phyloP scores from a whole-genome alignment of 2,329 filamentous ascomycete species.

The Fusarium siculi region DNA sequence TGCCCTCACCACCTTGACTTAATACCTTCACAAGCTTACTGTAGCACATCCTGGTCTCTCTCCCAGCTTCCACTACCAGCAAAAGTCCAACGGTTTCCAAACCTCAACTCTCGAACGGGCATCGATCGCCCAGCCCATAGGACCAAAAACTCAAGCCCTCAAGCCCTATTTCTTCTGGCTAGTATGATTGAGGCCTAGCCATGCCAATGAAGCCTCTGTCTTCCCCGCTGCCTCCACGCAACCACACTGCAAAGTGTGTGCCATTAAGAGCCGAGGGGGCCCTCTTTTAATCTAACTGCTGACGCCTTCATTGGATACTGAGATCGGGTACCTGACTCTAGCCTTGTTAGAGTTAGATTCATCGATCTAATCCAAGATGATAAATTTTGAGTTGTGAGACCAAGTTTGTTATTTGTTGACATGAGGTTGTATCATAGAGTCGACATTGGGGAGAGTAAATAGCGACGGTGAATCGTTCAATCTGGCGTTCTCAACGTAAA shows the following conservation, averaged over 20 bases:
- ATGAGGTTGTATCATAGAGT: slow-evolving; percentile 31
- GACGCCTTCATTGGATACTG: slow-evolving; percentile 16
- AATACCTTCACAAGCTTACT: neutral
- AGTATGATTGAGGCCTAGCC: slow-evolving; percentile 25
- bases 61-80: neutral
- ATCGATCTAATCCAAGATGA: slow-evolving; percentile 29
- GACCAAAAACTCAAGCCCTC: slow-evolving; percentile 7
- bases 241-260: slow-evolving; percentile 2
- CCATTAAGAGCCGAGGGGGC: slow-evolving; percentile 4
- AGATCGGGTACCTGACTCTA: slow-evolving; percentile 39
- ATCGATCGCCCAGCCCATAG: slow-evolving; percentile 12
- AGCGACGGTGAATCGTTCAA: slow-evolving; percentile 13
- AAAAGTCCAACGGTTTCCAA: slow-evolving; percentile 30
- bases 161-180: slow-evolving; percentile 29
- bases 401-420: slow-evolving; percentile 28
- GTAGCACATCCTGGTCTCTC: neutral
- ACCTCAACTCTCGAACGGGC: slow-evolving; percentile 25
- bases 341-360: slow-evolving; percentile 24
- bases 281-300: slow-evolving; percentile 32
- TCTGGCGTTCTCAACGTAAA: neutral
- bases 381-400: slow-evolving; percentile 28
- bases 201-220: slow-evolving; percentile 20
- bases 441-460: slow-evolving; percentile 12
- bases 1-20: neutral
- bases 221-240: slow-evolving; percentile 28